phyloP scores from a whole-genome alignment of 2,329 filamentous ascomycete genomes.

The Aspergillus tanneri region DNA sequence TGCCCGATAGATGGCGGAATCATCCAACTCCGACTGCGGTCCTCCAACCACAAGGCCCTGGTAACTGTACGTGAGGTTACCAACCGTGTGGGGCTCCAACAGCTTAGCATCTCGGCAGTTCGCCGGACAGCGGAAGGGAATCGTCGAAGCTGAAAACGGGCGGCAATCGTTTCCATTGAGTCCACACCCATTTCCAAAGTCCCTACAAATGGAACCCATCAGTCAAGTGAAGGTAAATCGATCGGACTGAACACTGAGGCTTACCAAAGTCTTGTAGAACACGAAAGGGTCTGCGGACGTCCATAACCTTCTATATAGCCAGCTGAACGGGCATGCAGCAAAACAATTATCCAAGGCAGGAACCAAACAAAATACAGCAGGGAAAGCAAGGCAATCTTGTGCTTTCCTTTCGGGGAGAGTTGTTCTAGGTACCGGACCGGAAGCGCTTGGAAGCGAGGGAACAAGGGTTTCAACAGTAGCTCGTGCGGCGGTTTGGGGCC shows the following conservation, averaged over 20 bases:
- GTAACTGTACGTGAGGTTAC: conserved; percentile 53
- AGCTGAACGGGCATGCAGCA: conserved; percentile 47
- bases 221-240: background rate
- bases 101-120: conserved; percentile 51
- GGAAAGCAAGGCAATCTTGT: conserved; percentile 45
- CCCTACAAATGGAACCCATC: conserved; percentile 28
- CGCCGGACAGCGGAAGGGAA: conserved; percentile 58
- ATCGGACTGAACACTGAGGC: background rate
- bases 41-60: conserved; percentile 54
- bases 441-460: conserved; percentile 48
- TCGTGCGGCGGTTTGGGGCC: conserved; percentile 49
- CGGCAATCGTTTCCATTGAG: conserved; percentile 57
- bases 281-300: conserved; percentile 46
- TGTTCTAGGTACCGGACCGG: conserved; percentile 45
- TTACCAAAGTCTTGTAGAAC: conserved; percentile 49
- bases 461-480: conserved; percentile 48
- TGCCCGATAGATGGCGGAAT: conserved; percentile 69
- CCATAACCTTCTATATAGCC: conserved; percentile 52
- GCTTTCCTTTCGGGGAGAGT: conserved; percentile 47
- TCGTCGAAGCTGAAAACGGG: conserved; percentile 53
- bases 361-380: conserved; percentile 49
- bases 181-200: conserved; percentile 50
- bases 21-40: conserved; percentile 36
- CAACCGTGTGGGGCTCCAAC: conserved; percentile 53
- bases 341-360: conserved; percentile 46